Conservation (phyloP, 306 rosid species). For the Luffa aegyptiaca region DNA sequence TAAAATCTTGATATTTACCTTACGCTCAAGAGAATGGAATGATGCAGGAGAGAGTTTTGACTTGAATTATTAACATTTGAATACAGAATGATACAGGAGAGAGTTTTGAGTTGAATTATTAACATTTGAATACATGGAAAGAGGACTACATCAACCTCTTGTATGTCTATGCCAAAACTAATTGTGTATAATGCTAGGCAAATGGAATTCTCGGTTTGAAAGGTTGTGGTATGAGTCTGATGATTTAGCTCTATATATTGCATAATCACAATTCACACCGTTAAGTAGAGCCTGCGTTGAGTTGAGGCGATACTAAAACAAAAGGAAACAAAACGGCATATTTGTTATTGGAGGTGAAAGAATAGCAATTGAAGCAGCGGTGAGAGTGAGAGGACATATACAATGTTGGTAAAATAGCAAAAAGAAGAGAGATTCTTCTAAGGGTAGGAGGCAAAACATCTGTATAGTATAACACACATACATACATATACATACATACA, state of each 20-base stretch:
- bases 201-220: no score
- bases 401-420: slow-evolving; percentile 16
- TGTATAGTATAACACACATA: slow-evolving; percentile 1
- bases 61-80: no score
- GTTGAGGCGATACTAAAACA: neutral
- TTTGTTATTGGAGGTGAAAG: neutral
- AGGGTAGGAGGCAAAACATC: neutral
- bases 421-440: slow-evolving; percentile 2
- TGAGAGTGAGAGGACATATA: slow-evolving; percentile 1
- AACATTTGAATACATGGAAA: neutral
- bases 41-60: neutral
- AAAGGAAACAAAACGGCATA: neutral
- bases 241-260: no score
- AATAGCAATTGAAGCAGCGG: neutral
- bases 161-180: neutral
- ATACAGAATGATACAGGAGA: neutral
- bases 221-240: no score
- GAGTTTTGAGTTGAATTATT: no score
- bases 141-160: neutral
- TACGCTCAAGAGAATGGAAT: neutral
- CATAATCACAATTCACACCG: no score
- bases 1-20: neutral
- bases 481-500: slow-evolving; percentile 16
- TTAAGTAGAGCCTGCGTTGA: no score
- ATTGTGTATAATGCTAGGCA: no score